Base-by-base conservation (phyloP, 176 grass and related monocot species). In the Oryza punctata region DNA sequence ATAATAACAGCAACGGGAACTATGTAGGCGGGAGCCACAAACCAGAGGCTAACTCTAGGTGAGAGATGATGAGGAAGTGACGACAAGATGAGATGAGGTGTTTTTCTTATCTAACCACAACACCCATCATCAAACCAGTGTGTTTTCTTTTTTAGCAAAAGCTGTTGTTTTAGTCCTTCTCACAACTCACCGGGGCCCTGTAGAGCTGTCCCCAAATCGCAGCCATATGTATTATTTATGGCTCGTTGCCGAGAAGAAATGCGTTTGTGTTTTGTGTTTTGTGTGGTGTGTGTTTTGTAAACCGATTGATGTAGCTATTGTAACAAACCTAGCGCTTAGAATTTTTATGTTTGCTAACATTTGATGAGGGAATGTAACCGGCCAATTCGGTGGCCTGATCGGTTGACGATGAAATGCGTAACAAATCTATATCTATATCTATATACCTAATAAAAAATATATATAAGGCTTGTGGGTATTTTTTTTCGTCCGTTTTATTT, bases 291-390 rank as follows among this genome's bases (percentile, higher is more conserved):
- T 89, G 40, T 81, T 76, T 65, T 85, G 77, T 86, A 79, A 86
- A 86, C 79, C 70, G 78, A 82, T 90, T 78, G 80, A 73, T 93
- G 85, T 93, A 92, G 52, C 69, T 79, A 88, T 76, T 85, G 81
- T 91, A 91, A 91, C 85, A 77, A 89, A 87, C 83, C 69, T 89
- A 92, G 90, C 89, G 67, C 87, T 73, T 92, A 91, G 86, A 82
- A 19, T 83, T 93, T 89, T 81, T 80, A 79, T 89, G 78, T 86
- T 80, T 83, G 79, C 82, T 92, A 77, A 82, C 85, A 69, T 85
- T 54, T 60, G 71, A 91, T 69, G 82, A 82, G 81, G 76, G 77
- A 85, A 57, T 81, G 78, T 87, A 88, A 81, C 80, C 43, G 73
- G 80, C 80, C 79, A 83, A 83, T 88, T 88, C 47, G 67, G 29